phyloP scores from a whole-genome alignment of 805 yeast genomes.

The Candida sonorensis region DNA sequence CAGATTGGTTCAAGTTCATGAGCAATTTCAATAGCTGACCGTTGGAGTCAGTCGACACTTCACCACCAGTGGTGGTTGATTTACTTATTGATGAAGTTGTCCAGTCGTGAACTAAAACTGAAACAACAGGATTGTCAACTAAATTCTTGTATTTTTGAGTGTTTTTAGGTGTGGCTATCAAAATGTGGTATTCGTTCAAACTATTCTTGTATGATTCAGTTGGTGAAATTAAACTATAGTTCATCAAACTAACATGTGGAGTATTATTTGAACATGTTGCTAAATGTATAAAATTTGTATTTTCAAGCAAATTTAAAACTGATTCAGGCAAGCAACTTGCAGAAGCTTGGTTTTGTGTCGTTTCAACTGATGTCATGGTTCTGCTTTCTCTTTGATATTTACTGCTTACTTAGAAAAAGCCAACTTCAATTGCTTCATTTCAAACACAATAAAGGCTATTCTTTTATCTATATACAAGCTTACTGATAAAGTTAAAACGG shows the following conservation, averaged over 20 bases:
- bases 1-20: conserved; percentile 72
- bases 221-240: conserved; percentile 61
- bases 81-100: conserved; percentile 33
- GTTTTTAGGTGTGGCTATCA: conserved; percentile 63
- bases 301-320: conserved; percentile 41
- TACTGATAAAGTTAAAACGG: no score
- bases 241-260: conserved; percentile 91
- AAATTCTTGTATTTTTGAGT: conserved; percentile 76
- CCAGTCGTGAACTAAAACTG: conserved; percentile 89
- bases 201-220: conserved; percentile 24
- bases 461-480: no score
- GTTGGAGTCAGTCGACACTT: conserved; percentile 5
- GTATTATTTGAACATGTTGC: conserved; percentile 64
- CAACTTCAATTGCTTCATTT: no score
- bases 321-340: conserved; percentile 27
- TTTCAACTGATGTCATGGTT: no score
- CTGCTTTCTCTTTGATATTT: no score
- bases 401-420: no score
- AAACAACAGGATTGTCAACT: conserved; percentile 63
- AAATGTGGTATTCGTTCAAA: conserved; percentile 37
- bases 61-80: conserved; percentile 1
- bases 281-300: conserved; percentile 69
- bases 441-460: no score
- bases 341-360: no score
- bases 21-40: conserved; percentile 47